Conservation (phyloP, 306 rosid genomes). For the Alnus glutinosa region DNA sequence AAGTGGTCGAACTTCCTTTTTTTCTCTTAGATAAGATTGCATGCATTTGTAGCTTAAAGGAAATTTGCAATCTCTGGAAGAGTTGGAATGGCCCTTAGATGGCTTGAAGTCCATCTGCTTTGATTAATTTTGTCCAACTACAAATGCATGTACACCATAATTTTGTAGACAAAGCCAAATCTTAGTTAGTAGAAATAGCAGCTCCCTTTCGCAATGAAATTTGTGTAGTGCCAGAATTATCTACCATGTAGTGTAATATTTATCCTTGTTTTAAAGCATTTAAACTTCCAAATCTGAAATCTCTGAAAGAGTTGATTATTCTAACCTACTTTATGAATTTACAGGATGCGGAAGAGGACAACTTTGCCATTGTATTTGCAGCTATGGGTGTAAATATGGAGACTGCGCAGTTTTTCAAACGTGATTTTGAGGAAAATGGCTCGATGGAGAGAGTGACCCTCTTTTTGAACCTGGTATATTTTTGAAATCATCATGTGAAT, state of each 20-base stretch:
- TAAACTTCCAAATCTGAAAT: neutral
- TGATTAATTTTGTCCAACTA: neutral
- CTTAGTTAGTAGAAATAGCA: too few relatives aligned
- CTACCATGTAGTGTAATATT: too few relatives aligned
- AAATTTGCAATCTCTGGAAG: neutral
- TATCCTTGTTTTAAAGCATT: too few relatives aligned
- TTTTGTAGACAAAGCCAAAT: too few relatives aligned
- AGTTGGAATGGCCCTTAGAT: constrained; percentile 3
- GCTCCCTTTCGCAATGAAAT: too few relatives aligned
- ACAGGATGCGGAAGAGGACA: constrained; percentile 83
- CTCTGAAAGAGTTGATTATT: constrained; percentile 5
- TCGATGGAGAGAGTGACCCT: constrained; percentile 99
- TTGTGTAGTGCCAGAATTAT: too few relatives aligned
- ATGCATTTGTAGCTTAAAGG: neutral
- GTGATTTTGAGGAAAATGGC: constrained; percentile 99
- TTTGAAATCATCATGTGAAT: constrained; percentile 14
- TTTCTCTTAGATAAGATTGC: neutral
- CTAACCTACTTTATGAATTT: constrained; percentile 34
- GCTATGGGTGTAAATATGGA: constrained; percentile 99
- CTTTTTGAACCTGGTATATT: constrained; percentile 88
- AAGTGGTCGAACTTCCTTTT: neutral
- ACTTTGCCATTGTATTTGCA: constrained; percentile 98
- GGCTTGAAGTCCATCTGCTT: neutral
- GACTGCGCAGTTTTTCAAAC: constrained; percentile 98
- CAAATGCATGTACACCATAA: too few relatives aligned